phyloP scores from a whole-genome alignment of 495 filamentous ascomycete species.

The Lasiosphaeris hirsuta region DNA sequence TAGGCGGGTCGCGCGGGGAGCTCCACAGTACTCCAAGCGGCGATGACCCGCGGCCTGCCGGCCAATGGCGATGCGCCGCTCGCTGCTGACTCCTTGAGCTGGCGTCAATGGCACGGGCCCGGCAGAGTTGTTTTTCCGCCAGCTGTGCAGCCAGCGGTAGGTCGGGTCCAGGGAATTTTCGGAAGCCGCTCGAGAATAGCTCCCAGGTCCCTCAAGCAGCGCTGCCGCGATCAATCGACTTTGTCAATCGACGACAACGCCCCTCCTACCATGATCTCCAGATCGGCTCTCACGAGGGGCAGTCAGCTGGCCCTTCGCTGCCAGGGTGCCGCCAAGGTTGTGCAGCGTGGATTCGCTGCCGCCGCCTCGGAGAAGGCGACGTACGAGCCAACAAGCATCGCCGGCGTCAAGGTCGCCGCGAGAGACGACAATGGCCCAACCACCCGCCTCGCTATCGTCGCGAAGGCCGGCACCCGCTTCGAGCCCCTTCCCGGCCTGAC shows the following conservation, averaged over 20 bases:
- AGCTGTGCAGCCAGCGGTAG: constrained; percentile 17
- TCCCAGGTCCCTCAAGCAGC: constrained; percentile 27
- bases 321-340: constrained; percentile 57
- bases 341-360: constrained; percentile 70
- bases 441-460: constrained; percentile 82
- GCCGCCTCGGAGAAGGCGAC: constrained; percentile 71
- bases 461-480: constrained; percentile 90
- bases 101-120: constrained; percentile 8
- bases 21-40: background rate
- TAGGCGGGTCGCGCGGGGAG: constrained; percentile 20
- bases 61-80: constrained; percentile 19
- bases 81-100: constrained; percentile 18
- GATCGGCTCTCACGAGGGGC: constrained; percentile 72
- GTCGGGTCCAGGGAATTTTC: constrained; percentile 37
- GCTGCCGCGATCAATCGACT: constrained; percentile 35
- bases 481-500: constrained; percentile 84
- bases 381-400: constrained; percentile 81
- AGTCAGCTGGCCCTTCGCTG: constrained; percentile 70
- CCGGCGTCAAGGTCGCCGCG: constrained; percentile 86
- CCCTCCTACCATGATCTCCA: constrained; percentile 76
- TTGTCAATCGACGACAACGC: constrained; percentile 46
- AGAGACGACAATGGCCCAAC: constrained; percentile 84
- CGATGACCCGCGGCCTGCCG: background rate
- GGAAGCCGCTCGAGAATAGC: constrained; percentile 28
- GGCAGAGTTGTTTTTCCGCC: constrained; percentile 35